Evolutionary conservation across 805 yeast species (phyloP).

Genomic region (Kodamaea jinghongensis): DNA sequence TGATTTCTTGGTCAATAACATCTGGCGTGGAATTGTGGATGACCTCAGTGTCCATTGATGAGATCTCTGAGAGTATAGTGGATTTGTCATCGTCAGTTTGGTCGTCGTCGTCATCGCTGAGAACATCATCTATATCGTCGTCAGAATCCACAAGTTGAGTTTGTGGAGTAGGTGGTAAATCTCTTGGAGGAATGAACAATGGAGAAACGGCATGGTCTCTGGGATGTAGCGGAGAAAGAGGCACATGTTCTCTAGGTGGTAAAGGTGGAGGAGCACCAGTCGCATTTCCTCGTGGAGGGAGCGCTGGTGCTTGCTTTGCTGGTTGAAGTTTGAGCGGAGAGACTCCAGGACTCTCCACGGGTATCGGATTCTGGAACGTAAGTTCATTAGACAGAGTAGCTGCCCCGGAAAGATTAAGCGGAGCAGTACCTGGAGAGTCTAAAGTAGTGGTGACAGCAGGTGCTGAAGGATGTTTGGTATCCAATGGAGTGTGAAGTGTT

Average conservation of each 20-base stretch:
- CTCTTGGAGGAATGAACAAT: too few relatives aligned
- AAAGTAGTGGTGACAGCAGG: too few relatives aligned
- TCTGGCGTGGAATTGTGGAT: conserved; percentile 17
- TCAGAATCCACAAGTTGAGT: background rate
- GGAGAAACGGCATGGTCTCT: conserved; percentile 3
- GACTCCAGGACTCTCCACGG: too few relatives aligned
- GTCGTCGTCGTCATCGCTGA: conserved; percentile 4
- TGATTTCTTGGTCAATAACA: conserved; percentile 18
- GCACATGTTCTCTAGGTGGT: conserved; percentile 2
- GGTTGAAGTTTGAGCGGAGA: too few relatives aligned
- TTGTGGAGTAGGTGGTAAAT: too few relatives aligned
- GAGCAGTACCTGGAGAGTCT: too few relatives aligned
- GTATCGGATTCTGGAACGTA: too few relatives aligned
- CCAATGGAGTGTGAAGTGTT: conserved; percentile 4
- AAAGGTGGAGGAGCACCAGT: conserved; percentile 3
- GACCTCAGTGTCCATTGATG: conserved; percentile 14
- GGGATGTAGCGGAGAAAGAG: conserved; percentile 8
- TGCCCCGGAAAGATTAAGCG: too few relatives aligned
- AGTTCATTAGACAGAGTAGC: too few relatives aligned
- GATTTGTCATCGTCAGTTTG: conserved; percentile 12
- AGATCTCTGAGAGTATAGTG: conserved; percentile 11
- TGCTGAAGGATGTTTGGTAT: too few relatives aligned
- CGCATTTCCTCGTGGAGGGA: background rate
- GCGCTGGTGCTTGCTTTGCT: conserved; percentile 1
- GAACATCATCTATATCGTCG: conserved; percentile 7